A percentile compares a stretch with the other conserved stretches of the same genome.
Evolutionary conservation across 345 rosid genomes (phyloP).

Genomic region (Linum trigynum): DNA sequence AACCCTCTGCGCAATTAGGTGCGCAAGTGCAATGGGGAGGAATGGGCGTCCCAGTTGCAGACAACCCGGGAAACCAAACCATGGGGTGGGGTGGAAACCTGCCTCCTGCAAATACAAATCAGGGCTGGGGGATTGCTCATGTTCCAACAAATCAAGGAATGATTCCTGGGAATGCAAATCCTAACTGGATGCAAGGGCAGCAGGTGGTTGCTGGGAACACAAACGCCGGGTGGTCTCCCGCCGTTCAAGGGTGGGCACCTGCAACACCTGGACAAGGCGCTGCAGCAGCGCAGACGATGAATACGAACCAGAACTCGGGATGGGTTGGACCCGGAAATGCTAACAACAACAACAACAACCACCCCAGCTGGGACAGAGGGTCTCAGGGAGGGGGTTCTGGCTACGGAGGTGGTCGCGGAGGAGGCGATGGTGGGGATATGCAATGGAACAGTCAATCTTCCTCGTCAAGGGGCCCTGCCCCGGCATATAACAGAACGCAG

Average conservation of each 20-base stretch:
- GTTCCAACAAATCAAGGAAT: slow-evolving; percentile 17
- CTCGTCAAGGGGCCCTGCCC: slow-evolving; percentile 12
- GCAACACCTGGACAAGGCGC: slow-evolving; percentile 43
- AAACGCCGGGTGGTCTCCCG: slow-evolving; percentile 48
- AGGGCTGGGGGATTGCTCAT: slow-evolving; percentile 42
- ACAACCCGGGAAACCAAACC: slow-evolving; percentile 41
- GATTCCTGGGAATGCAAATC: slow-evolving; percentile 30
- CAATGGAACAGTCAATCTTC: not conserved
- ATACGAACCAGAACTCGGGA: slow-evolving; percentile 22
- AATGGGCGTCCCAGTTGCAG: slow-evolving; percentile 30
- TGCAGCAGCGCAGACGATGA: slow-evolving; percentile 14
- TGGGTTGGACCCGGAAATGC: slow-evolving; percentile 41
- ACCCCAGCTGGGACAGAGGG: slow-evolving; percentile 30
- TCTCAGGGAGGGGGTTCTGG: slow-evolving; percentile 46
- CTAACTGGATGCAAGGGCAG: slow-evolving; percentile 45
- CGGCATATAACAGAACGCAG: slow-evolving; percentile 41
- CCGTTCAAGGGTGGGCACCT: slow-evolving; percentile 32
- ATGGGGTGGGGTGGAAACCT: slow-evolving; percentile 57
- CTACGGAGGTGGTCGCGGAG: slow-evolving; percentile 36
- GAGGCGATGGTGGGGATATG: slow-evolving; percentile 17
- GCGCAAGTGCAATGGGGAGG: slow-evolving; percentile 17
- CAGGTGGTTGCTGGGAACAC: slow-evolving; percentile 44
- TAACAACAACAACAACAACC: slow-evolving; percentile 12
- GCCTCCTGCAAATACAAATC: slow-evolving; percentile 36
- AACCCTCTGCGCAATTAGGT: slow-evolving; percentile 30